phyloP scores from a whole-genome alignment of 805 yeast species.

The Jamesozyma rosinii region DNA sequence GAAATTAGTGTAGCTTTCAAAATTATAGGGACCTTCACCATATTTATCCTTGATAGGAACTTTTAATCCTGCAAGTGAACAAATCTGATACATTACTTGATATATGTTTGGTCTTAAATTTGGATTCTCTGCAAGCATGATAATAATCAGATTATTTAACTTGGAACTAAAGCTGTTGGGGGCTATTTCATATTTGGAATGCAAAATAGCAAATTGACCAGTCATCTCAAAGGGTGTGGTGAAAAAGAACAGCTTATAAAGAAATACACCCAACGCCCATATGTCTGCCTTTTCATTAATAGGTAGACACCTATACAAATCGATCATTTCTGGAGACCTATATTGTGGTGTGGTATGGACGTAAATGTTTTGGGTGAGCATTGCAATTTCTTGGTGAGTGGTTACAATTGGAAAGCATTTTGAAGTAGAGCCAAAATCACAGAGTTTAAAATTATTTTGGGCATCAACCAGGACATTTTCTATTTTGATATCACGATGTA shows the following conservation, averaged over 20 bases:
- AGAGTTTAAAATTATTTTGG: constrained; percentile 61
- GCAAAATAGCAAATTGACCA: constrained; percentile 78
- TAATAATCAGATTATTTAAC: constrained; percentile 65
- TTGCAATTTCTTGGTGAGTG: constrained; percentile 71
- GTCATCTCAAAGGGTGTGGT: constrained; percentile 87
- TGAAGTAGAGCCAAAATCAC: constrained; percentile 90
- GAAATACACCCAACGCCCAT: constrained; percentile 92
- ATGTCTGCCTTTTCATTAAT: constrained; percentile 90
- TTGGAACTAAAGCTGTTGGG: constrained; percentile 64
- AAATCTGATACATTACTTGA: constrained; percentile 62
- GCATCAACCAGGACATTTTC: constrained; percentile 84
- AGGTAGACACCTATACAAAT: constrained; percentile 70
- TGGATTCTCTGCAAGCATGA: constrained; percentile 80
- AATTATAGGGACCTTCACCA: constrained; percentile 45
- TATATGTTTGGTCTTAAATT: constrained; percentile 75
- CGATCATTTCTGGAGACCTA: constrained; percentile 80
- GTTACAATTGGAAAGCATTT: constrained; percentile 42
- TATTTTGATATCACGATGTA: constrained; percentile 90
- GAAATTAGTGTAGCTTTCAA: constrained; percentile 45
- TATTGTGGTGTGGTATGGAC: constrained; percentile 95
- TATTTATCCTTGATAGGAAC: constrained; percentile 40
- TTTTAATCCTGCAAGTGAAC: constrained; percentile 48
- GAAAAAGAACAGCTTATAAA: constrained; percentile 84
- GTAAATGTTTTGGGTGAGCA: constrained; percentile 75
- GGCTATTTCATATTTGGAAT: constrained; percentile 76